Evolutionary conservation across 345 rosid species (phyloP), one percentile per base, ranked within the genome.

Genomic region (Microthlaspi erraticum): DNA sequence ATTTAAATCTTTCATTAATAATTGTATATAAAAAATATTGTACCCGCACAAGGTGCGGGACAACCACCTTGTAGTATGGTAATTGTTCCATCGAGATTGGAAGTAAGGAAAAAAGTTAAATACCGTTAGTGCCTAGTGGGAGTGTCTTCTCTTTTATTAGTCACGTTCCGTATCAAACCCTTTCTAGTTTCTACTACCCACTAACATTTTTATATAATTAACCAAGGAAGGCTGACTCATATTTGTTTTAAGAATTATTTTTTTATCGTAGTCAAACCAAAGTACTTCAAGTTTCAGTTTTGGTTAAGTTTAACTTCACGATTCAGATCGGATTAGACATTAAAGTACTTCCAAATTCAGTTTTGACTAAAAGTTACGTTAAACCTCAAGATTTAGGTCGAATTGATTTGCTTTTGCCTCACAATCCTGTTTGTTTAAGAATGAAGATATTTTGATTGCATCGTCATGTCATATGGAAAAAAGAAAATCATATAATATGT

Each of bases 201-300:
- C 11, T 34, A 11, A 44, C 36, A 39, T 42, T 54, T 26, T 9
- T 54, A 54, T 31, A 16, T 41, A 31, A 17, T 31, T 64, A 55
- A 43, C 5, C 26, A 60, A 17, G 52, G 38, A 60, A 45, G 56
- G 33, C 26, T 37, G 32, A 26, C n/a, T 32, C 20, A 70, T 29
- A 29, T 9, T 70, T 50, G 23, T 49, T 38, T 26, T 31, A 49
- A 45, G 31, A 12, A 59, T 48, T 13, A 8, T 1, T 23, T 13
- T 12, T 1, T 23, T 16, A 14, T 70, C 41, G 7, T 48, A 59
- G 51, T 70, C 74, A 60, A 70, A 49, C 58, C 23, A 50, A 70
- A 39, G 60, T 49, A 49, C 49, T 45, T 57, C 38, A 37, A 54
- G 2, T 19, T 56, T 37, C 37, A 34, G 55, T 29, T 44, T 38